Conservation (phyloP, 2,329 filamentous ascomycete species). For the Tolypocladium capitatum region DNA sequence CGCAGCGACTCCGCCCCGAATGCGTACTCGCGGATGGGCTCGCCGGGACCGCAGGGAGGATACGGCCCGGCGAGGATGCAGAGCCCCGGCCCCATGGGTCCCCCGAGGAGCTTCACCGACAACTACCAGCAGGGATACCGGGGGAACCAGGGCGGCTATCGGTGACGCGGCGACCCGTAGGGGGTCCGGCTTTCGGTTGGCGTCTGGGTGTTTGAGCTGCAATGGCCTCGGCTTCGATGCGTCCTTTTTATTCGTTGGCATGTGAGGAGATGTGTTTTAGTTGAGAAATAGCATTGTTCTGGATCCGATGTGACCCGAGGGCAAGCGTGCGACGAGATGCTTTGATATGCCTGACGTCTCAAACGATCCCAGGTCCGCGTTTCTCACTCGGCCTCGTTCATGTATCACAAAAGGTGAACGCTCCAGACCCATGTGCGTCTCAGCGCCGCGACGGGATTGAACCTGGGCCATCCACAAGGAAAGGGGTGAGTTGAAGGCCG, state of each 20-base stretch:
- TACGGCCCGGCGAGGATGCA: conserved; percentile 4
- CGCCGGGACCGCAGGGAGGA: conserved; percentile 5
- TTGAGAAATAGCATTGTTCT: neutral
- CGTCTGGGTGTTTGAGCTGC: neutral
- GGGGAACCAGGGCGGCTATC: neutral
- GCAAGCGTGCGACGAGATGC: no score
- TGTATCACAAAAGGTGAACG: no score
- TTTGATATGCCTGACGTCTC: no score
- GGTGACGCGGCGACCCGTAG: neutral
- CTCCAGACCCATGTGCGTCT: no score
- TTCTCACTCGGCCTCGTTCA: no score
- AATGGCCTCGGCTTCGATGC: neutral
- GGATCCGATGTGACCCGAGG: neutral
- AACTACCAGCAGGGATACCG: conserved; percentile 1
- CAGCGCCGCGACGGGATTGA: no score
- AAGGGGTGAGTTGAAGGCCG: no score
- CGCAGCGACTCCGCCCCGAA: conserved; percentile 2
- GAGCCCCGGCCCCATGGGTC: conserved; percentile 3
- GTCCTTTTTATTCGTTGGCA: neutral
- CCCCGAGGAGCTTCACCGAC: conserved; percentile 6
- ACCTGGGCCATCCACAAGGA: no score
- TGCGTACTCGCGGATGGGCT: conserved; percentile 4
- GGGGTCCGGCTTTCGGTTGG: neutral
- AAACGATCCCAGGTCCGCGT: no score
- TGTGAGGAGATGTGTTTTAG: neutral